Evolutionary conservation across 1,284 basidiomycete genomes (phyloP), one percentile per base, ranked within the genome.

Genomic region (Ganoderma boninense): DNA sequence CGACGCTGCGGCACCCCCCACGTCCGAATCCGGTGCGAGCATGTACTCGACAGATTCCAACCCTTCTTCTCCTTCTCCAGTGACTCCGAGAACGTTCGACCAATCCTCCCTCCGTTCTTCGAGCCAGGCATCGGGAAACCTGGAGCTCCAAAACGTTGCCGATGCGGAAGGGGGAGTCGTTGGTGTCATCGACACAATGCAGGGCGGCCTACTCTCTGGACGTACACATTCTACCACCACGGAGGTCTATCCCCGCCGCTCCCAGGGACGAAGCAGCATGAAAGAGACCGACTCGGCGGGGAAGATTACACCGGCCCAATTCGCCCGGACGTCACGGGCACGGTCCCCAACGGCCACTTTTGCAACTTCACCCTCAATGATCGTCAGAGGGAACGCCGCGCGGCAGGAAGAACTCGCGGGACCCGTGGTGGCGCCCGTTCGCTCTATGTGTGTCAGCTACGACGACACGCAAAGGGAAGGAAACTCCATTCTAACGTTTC

Each of bases 101-200:
- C 38, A 61, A 18, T 13, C 18, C 16, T 7, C 11, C 16, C 14
- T 26, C 8, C 23, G 29, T 29, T 14, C 18, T 29, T 52, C 52
- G 29, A 18, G 44, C 52, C 62, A 52, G 20, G 62, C 32, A 20
- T 69, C 76, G 4, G 78, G 75, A 18, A 77, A 75, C 46, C 62
- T 78, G 29, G 73, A 78, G 4, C 73, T 77, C 10, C 74, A 68
- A 32, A 65, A 76, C 32, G 76, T 69, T 26, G 68, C 74, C 7
- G 75, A 73, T 64, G 77, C 77, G 0, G 77, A 78, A 65, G 79
- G 77, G 44, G 79, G 79, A 64, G 65, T 80, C 26, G 75, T 74
- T 29, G 64, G 68, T 16, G 74, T 79, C 32, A 68, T 80, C 62
- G 71, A 72, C 44, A 73, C 76, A 13, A 76, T 73, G 18, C 74